Base-by-base conservation (phyloP, 129 eudicot genomes). In the Rutidosis leptorrhynchoides region DNA sequence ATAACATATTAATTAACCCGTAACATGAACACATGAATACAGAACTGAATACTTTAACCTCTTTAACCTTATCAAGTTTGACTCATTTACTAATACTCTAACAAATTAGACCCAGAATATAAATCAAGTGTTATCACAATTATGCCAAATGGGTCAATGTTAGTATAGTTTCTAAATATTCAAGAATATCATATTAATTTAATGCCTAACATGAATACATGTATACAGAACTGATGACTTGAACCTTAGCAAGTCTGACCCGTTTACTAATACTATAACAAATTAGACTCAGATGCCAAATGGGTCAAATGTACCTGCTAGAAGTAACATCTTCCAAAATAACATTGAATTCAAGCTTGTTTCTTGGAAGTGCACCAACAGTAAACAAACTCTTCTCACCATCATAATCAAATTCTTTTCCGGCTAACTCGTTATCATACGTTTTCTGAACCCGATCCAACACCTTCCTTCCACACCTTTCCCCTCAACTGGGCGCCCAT, bases 271-370 rank as follows among this genome's bases (percentile, higher is more conserved):
- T 7, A 51, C n/a, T n/a, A n/a, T n/a, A 51, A 51, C 25, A n/a
- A 51, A 17, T 21, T 24, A 51, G n/a, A n/a, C n/a, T n/a, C n/a
- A n/a, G n/a, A 4, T 3, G 42, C 8, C 42, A 35, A 35, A 35
- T 12, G 45, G 45, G 45, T 37, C 45, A n/a, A 22, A n/a, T 14
- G 7, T 62, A 84, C 98, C 96, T 78, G 62, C 45, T 87, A 0
- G 98, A 93, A 0, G 85, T 53, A 2, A 83, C 72, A 35, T 88
- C 83, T 52, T 93, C 98, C 33, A 93, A 88, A 43, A 88, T 88
- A 49, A 93, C 90, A 37, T 89, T 85, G 37, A 88, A 93, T 76
- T 93, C 98, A n/a, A n/a, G n/a, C n/a, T n/a, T n/a, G n/a, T n/a
- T n/a, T n/a, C n/a, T n/a, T n/a, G n/a, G n/a, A n/a, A n/a, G n/a